Conservation (phyloP, 257 asterid genomes). For the Ballota nigra region DNA sequence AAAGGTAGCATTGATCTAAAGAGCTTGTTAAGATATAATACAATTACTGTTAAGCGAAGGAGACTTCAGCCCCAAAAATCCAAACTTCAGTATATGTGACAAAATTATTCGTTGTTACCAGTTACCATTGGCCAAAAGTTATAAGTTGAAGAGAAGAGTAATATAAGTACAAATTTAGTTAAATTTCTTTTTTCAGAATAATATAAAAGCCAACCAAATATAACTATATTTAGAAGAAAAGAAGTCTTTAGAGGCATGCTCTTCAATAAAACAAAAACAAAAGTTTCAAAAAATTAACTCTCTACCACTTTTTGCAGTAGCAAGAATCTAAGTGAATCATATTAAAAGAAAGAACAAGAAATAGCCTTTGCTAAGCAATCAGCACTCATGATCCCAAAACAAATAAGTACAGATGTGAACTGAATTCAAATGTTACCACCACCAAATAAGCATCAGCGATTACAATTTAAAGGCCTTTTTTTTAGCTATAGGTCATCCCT, state of each 20-base stretch:
- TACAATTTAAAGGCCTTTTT: not conserved
- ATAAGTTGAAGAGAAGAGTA: not conserved
- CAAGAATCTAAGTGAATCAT: constrained; percentile 7
- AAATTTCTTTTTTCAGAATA: too few species aligned
- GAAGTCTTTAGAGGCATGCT: not conserved
- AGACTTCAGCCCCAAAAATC: not conserved
- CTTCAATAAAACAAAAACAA: not conserved
- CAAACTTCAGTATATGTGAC: not conserved
- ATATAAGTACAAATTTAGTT: not conserved
- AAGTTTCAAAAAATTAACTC: not conserved
- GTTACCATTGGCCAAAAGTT: not conserved
- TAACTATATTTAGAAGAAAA: not conserved
- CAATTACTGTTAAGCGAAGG: not conserved
- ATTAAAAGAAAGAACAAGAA: not conserved
- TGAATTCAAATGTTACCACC: not conserved
- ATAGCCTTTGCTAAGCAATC: not conserved
- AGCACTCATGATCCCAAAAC: not conserved
- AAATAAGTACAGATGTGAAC: not conserved
- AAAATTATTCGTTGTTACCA: not conserved
- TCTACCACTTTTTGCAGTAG: not conserved
- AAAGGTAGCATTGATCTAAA: not conserved
- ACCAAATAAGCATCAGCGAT: not conserved
- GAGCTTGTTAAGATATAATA: not conserved
- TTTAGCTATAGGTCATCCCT: constrained; percentile 2
- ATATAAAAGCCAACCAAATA: not conserved